A percentile compares a stretch with the other conserved stretches of the same genome.
Conservation (phyloP, 352 stramenopile species). For the Phytophthora palmivora region DNA sequence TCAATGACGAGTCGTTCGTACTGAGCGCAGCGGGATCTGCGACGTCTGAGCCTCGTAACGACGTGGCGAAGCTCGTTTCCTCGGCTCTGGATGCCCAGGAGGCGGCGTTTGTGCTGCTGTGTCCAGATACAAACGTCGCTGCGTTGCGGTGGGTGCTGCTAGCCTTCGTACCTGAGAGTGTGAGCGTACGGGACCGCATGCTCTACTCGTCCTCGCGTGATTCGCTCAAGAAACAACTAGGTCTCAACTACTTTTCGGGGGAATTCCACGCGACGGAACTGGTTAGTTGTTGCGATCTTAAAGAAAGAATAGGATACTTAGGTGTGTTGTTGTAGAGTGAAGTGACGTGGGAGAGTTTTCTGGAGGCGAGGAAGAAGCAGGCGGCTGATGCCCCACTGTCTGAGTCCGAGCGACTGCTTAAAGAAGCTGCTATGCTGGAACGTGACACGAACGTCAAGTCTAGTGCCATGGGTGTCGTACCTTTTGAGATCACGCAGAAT, state of each 20-base stretch:
- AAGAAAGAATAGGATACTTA: not conserved
- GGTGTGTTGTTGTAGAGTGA: slow-evolving; percentile 50
- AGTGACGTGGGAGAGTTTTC: slow-evolving; percentile 82
- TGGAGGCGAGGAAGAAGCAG: slow-evolving; percentile 74
- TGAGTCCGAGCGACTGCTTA: slow-evolving; percentile 84
- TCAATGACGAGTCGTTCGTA: slow-evolving; percentile 73
- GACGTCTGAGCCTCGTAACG: slow-evolving; percentile 46
- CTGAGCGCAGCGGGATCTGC: slow-evolving; percentile 49
- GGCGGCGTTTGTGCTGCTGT: slow-evolving; percentile 80
- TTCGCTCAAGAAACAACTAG: slow-evolving; percentile 91
- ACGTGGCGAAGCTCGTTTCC: slow-evolving; percentile 45
- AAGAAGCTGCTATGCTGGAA: slow-evolving; percentile 81
- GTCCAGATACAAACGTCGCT: slow-evolving; percentile 71
- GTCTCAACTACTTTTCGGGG: slow-evolving; percentile 91
- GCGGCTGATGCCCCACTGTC: slow-evolving; percentile 82
- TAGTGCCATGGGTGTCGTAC: slow-evolving; percentile 90
- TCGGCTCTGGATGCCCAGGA: slow-evolving; percentile 43
- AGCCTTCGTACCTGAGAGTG: slow-evolving; percentile 78
- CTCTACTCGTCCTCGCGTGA: slow-evolving; percentile 92
- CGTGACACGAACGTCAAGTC: slow-evolving; percentile 88
- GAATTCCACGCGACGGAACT: slow-evolving; percentile 90
- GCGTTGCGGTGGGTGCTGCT: slow-evolving; percentile 83
- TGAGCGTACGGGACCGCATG: slow-evolving; percentile 91
- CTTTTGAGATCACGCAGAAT: slow-evolving; percentile 86
- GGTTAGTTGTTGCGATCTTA: slow-evolving; percentile 25